These are phyloP conservation scores for Hypoxylon cercidicola DNA, from an alignment of 495 filamentous ascomycete species.

Conservation along the genomic window DNA sequence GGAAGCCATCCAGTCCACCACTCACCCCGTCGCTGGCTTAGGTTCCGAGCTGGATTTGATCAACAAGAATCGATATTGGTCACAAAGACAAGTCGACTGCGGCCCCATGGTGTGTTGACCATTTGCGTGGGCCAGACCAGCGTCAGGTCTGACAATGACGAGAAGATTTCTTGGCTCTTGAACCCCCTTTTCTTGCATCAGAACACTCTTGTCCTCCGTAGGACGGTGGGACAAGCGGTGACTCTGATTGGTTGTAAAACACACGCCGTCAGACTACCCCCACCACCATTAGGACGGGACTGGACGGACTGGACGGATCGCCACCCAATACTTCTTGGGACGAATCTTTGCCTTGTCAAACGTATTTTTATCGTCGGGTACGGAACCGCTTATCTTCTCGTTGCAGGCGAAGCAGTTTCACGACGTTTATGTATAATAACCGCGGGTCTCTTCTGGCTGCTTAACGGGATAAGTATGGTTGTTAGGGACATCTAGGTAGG, in stretches of 20 bases:
- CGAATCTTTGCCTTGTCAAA: slow-evolving; percentile 6
- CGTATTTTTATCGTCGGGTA: not conserved
- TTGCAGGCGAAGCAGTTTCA: not conserved
- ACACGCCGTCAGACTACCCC: slow-evolving; percentile 37
- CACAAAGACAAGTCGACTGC: slow-evolving; percentile 4
- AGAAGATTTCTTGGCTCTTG: slow-evolving; percentile 21
- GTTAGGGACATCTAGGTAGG: not conserved
- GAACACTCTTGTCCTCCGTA: slow-evolving; percentile 27
- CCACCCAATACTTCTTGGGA: slow-evolving; percentile 22
- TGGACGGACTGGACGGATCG: slow-evolving; percentile 5
- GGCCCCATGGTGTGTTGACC: not conserved
- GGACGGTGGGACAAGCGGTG: slow-evolving; percentile 20
- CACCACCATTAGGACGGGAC: slow-evolving; percentile 20
- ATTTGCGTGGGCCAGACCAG: slow-evolving; percentile 24
- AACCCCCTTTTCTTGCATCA: slow-evolving; percentile 43
- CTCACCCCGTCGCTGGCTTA: not conserved
- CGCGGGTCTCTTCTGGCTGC: not conserved
- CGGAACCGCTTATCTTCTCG: not conserved
- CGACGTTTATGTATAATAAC: not conserved
- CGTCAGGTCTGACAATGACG: slow-evolving; percentile 21
- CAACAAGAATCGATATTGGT: slow-evolving; percentile 7
- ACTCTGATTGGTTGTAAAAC: slow-evolving; percentile 27
- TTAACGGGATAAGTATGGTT: not conserved
- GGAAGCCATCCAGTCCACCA: not conserved
- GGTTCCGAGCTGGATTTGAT: slow-evolving; percentile 11